Conservation (phyloP, 495 filamentous ascomycete genomes). For the Penicillium cosmopolitanum region DNA sequence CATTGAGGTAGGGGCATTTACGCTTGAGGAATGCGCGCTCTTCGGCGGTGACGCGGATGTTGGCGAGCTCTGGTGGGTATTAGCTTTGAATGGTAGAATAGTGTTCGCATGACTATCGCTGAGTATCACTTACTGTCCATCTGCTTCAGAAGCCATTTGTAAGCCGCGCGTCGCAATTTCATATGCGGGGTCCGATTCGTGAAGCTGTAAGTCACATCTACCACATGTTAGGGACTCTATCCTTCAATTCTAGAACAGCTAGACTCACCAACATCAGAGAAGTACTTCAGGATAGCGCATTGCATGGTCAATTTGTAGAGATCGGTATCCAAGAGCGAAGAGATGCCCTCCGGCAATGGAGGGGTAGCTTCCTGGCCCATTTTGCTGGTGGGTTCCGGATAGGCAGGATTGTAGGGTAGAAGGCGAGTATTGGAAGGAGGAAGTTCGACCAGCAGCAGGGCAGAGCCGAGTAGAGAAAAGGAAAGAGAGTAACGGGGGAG, state of each 20-base stretch:
- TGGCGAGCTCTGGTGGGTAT: constrained; percentile 66
- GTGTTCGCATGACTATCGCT: constrained; percentile 18
- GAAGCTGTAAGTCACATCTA: constrained; percentile 84
- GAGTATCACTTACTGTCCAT: constrained; percentile 61
- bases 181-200: constrained; percentile 94
- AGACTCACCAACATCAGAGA: constrained; percentile 71
- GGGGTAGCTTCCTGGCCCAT: constrained; percentile 38
- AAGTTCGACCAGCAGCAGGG: background rate
- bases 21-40: constrained; percentile 78
- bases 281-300: constrained; percentile 90
- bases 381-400: constrained; percentile 16
- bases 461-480: background rate
- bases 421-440: background rate
- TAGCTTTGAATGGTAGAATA: background rate
- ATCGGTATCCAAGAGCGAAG: constrained; percentile 94
- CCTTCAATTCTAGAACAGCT: background rate
- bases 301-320: constrained; percentile 99
- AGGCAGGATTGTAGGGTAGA: background rate
- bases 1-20: constrained; percentile 79
- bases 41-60: constrained; percentile 73
- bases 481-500: background rate
- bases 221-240: constrained; percentile 22
- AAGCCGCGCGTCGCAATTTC: constrained; percentile 82
- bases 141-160: constrained; percentile 82
- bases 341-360: constrained; percentile 67